These are phyloP conservation scores for Phytophthora rubi DNA, from an alignment of 352 stramenopile species.

Conservation along the genomic window DNA sequence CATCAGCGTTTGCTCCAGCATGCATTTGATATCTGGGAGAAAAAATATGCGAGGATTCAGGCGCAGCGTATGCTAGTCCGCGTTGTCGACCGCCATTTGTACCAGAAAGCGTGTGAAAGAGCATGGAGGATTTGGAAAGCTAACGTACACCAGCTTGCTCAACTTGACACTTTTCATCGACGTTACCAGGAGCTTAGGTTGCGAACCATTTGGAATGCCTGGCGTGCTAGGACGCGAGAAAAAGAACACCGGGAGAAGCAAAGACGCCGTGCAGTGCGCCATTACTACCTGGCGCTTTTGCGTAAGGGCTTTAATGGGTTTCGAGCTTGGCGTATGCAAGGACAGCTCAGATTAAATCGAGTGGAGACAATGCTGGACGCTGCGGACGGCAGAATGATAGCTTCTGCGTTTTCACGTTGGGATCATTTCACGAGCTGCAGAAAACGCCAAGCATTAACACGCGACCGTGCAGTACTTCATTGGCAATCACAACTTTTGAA, in stretches of 20 bases:
- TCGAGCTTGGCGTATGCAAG: constrained; percentile 15
- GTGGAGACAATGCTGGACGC: constrained; percentile 29
- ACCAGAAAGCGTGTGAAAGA: constrained; percentile 30
- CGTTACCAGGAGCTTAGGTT: constrained; percentile 18
- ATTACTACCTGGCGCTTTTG: constrained; percentile 35
- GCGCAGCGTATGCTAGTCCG: constrained; percentile 14
- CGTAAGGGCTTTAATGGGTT: constrained; percentile 26
- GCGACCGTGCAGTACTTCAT: constrained; percentile 15
- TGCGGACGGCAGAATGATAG: constrained; percentile 13
- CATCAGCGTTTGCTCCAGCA: constrained; percentile 15
- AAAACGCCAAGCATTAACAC: constrained; percentile 27
- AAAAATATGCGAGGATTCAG: constrained; percentile 3
- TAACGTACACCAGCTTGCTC: constrained; percentile 10
- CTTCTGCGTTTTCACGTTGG: constrained; percentile 28
- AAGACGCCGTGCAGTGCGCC: constrained; percentile 36
- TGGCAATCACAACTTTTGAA: constrained; percentile 28
- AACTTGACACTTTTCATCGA: constrained; percentile 22
- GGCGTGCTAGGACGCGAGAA: constrained; percentile 24
- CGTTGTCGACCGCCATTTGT: constrained; percentile 36
- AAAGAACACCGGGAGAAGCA: constrained; percentile 29
- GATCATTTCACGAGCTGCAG: constrained; percentile 27
- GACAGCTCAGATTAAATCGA: constrained; percentile 12
- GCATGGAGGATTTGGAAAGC: constrained; percentile 31
- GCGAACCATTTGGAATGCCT: constrained; percentile 30
- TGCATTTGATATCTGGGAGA: constrained; percentile 27